Evolutionary conservation across 768 basidiomycete species (phyloP).

Genomic region (Lanmaoa rubissima): DNA sequence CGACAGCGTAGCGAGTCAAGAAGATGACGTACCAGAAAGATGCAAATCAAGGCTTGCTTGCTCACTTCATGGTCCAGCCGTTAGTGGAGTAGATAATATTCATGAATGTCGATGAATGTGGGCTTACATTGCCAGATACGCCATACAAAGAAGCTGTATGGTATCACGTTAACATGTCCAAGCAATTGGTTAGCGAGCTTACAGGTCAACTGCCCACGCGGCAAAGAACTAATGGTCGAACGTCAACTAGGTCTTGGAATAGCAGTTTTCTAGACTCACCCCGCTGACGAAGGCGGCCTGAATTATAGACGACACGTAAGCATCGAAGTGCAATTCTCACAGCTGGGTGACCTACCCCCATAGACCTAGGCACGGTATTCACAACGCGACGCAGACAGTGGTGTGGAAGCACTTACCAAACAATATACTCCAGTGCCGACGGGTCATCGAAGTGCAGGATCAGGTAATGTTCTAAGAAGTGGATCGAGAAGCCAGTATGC

Average conservation of each 20-base stretch:
- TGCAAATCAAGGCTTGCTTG: conserved; percentile 6
- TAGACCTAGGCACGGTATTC: conserved; percentile 4
- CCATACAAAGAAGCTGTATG: conserved; percentile 18
- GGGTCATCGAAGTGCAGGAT: conserved; percentile 13
- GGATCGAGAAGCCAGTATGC: conserved; percentile 15
- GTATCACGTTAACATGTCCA: neutral
- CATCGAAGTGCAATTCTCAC: neutral
- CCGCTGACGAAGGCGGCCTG: conserved; percentile 9
- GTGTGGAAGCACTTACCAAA: conserved; percentile 7
- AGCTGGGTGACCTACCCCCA: neutral
- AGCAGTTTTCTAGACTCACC: neutral
- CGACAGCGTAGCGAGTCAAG: neutral
- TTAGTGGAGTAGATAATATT: neutral
- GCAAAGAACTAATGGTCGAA: neutral
- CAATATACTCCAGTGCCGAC: neutral
- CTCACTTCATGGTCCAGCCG: conserved; percentile 1
- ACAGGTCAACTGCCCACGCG: conserved; percentile 3
- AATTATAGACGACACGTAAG: neutral
- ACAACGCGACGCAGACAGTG: neutral
- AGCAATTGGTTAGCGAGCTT: neutral
- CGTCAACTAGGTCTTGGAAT: neutral
- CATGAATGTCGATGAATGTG: neutral
- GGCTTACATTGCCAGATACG: conserved; percentile 19
- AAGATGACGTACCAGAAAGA: conserved; percentile 11
- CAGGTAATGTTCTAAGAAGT: conserved; percentile 14